Conservation (phyloP, 305 asterid species). For the Fraxinus dipetala region DNA sequence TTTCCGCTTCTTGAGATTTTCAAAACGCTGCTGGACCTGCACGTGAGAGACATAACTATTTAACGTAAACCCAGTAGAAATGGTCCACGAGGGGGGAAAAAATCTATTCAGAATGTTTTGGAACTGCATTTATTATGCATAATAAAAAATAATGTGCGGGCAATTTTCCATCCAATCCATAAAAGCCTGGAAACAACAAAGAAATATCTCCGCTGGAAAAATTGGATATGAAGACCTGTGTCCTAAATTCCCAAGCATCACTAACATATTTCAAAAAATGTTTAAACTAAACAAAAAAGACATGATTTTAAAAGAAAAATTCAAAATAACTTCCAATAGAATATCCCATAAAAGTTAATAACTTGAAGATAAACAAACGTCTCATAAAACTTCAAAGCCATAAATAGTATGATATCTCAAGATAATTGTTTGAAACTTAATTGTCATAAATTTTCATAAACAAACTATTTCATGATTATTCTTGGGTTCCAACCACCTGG, state of each 20-base stretch:
- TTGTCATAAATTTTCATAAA: neutral
- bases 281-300: neutral
- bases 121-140: neutral
- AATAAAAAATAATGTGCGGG: conserved; percentile 1
- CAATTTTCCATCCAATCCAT: conserved; percentile 3
- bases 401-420: neutral
- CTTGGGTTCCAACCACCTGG: neutral
- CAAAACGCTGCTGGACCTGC: conserved; percentile 92
- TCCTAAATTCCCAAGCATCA: neutral
- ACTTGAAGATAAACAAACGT: neutral
- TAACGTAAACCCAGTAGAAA: conserved; percentile 1
- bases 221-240: neutral
- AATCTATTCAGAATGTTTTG: neutral
- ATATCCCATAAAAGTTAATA: too few species aligned
- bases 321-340: too few species aligned
- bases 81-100: neutral
- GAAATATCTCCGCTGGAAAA: neutral
- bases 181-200: neutral
- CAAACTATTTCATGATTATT: too few species aligned
- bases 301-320: too few species aligned
- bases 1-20: conserved; percentile 78
- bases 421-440: neutral
- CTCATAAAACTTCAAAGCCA: neutral
- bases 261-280: neutral
- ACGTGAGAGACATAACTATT: conserved; percentile 17